These are phyloP conservation scores for Polymyxa betae DNA, from an alignment of 208 protist genomes.

Conservation along the genomic window DNA sequence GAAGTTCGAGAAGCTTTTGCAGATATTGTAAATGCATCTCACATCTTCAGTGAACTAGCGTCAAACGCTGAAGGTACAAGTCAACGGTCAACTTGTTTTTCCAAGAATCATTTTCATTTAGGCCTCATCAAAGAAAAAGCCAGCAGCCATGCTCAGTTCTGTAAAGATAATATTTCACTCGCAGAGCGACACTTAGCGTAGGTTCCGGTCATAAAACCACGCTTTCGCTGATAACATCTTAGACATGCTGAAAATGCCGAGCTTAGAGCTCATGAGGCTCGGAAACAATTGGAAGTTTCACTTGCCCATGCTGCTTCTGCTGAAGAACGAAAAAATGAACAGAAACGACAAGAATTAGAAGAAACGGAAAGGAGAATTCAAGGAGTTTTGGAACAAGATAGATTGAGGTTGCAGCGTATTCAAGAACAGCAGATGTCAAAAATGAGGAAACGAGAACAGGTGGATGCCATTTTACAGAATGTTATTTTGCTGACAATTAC, in stretches of 20 bases:
- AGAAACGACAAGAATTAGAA: not conserved
- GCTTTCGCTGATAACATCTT: not conserved
- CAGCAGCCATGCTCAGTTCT: not conserved
- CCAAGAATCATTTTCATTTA: not conserved
- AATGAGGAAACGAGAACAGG: not conserved
- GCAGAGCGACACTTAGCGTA: conserved; percentile 29
- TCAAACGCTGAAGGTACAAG: conserved; percentile 19
- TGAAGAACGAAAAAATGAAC: not conserved
- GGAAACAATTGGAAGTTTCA: not conserved
- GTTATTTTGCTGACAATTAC: not conserved
- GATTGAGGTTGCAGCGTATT: not conserved
- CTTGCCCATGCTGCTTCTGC: not conserved
- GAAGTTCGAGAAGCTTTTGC: not conserved
- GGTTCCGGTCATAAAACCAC: not conserved
- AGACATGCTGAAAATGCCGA: conserved; percentile 28
- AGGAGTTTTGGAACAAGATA: not conserved
- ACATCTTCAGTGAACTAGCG: not conserved
- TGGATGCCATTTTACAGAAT: not conserved
- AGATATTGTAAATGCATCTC: not conserved
- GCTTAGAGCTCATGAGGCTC: not conserved
- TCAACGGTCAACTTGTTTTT: not conserved
- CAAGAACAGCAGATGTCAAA: not conserved
- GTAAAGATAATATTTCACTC: not conserved
- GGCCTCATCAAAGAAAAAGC: conserved; percentile 15
- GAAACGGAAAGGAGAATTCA: conserved; percentile 21